These are phyloP conservation scores for Dalechampia spathulata DNA, from an alignment of 441 rosid genomes.

Conservation along the genomic window DNA sequence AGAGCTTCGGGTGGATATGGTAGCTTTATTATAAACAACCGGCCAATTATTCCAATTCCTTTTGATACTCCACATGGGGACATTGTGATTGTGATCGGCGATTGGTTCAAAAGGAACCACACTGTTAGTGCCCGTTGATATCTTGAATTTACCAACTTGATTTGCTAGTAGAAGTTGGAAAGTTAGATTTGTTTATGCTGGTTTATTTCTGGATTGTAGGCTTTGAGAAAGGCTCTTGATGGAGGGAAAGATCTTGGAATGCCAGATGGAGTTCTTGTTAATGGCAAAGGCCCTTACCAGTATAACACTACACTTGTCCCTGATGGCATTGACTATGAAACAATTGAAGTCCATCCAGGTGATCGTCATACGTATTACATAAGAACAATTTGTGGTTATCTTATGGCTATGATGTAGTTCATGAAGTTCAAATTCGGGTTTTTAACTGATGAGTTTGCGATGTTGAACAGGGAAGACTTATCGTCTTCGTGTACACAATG, in stretches of 20 bases:
- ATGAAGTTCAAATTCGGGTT: not conserved
- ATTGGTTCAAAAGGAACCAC: slow-evolving; percentile 86
- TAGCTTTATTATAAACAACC: slow-evolving; percentile 61
- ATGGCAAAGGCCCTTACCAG: slow-evolving; percentile 90
- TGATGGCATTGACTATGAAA: slow-evolving; percentile 62
- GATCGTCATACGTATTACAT: slow-evolving; percentile 17
- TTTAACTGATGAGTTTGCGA: slow-evolving; percentile 9
- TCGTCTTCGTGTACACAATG: no score
- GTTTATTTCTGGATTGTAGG: slow-evolving; percentile 31
- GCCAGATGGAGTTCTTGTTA: slow-evolving; percentile 92
- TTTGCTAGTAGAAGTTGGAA: not conserved
- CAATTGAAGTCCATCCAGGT: slow-evolving; percentile 87
- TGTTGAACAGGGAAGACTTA: no score
- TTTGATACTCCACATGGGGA: slow-evolving; percentile 74
- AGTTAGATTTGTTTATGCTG: not conserved
- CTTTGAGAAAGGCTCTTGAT: slow-evolving; percentile 74
- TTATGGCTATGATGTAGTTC: slow-evolving; percentile 6
- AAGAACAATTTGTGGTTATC: not conserved
- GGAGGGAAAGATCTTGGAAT: slow-evolving; percentile 80
- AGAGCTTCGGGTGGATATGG: slow-evolving; percentile 94
- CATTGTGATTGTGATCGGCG: slow-evolving; percentile 65
- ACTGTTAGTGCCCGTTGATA: slow-evolving; percentile 44
- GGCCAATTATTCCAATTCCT: slow-evolving; percentile 70
- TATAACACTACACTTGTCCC: slow-evolving; percentile 75
- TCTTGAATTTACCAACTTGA: not conserved